Evolutionary conservation across 2,329 filamentous ascomycete species (phyloP).

Genomic region (Talaromyces atroroseus): DNA sequence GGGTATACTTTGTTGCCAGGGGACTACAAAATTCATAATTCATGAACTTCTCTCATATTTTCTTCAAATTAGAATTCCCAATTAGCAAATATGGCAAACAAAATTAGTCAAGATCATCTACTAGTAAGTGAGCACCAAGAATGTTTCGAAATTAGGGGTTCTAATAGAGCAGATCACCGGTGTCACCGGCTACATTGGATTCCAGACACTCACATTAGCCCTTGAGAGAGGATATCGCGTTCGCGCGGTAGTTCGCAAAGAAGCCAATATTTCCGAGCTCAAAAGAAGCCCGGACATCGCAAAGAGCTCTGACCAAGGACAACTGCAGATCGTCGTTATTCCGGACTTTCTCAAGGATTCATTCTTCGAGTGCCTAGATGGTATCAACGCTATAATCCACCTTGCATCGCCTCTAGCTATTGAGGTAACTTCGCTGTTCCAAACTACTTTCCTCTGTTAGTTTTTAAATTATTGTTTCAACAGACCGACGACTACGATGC

Average conservation of each 20-base stretch:
- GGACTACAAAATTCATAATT: too few relatives aligned
- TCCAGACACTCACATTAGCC: slow-evolving; percentile 18
- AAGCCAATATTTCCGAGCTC: slow-evolving; percentile 6
- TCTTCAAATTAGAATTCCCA: too few relatives aligned
- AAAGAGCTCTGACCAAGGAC: neutral
- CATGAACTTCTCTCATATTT: too few relatives aligned
- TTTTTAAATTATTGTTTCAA: neutral
- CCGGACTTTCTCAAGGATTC: neutral
- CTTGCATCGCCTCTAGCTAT: neutral
- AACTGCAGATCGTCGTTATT: slow-evolving; percentile 1
- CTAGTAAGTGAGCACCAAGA: neutral
- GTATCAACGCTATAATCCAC: slow-evolving; percentile 1
- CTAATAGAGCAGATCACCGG: slow-evolving; percentile 16
- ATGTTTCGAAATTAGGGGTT: neutral
- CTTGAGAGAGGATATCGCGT: slow-evolving; percentile 22
- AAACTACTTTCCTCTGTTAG: neutral
- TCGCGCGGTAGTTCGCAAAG: slow-evolving; percentile 21
- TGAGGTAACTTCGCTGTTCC: neutral
- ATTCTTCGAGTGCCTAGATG: neutral
- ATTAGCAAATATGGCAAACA: neutral
- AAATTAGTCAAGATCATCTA: neutral
- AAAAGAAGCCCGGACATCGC: neutral
- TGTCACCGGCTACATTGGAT: slow-evolving; percentile 22
- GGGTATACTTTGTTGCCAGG: too few relatives aligned
- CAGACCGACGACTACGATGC: slow-evolving; percentile 3